Evolutionary conservation across 2,329 filamentous ascomycete genomes (phyloP).

Genomic region (Pestalotiopsis sp.): DNA sequence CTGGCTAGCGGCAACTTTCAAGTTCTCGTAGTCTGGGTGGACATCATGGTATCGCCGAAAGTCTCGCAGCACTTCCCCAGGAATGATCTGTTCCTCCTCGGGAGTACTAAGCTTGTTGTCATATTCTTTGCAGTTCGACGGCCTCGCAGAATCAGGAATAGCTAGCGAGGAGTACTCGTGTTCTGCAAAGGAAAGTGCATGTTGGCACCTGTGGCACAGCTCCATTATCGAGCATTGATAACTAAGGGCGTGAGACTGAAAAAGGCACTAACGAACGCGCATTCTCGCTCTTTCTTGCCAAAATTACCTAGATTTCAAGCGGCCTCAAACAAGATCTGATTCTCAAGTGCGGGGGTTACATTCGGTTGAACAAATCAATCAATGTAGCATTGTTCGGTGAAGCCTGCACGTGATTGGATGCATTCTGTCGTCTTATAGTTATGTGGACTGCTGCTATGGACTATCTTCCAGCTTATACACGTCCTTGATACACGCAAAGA

Average conservation of each 20-base stretch:
- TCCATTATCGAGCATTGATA: background rate
- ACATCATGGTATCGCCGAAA: background rate
- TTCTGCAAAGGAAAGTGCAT: background rate
- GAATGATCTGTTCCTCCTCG: background rate
- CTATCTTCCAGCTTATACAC: too few relatives aligned
- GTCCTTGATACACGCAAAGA: too few relatives aligned
- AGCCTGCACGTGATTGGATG: too few relatives aligned
- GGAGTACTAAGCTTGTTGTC: background rate
- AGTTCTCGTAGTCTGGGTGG: background rate
- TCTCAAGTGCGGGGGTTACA: too few relatives aligned
- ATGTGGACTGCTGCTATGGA: too few relatives aligned
- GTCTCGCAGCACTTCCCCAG: background rate
- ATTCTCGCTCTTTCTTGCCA: too few relatives aligned
- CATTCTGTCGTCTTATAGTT: too few relatives aligned
- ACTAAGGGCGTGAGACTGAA: background rate
- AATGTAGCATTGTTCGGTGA: too few relatives aligned
- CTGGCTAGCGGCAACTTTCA: background rate
- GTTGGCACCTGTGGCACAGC: background rate
- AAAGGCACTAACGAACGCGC: too few relatives aligned
- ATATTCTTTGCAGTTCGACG: background rate
- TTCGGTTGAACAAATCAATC: too few relatives aligned
- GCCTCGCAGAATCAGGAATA: background rate
- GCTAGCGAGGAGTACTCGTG: background rate
- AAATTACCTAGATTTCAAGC: too few relatives aligned
- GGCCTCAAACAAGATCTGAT: too few relatives aligned